Evolutionary conservation across 1,284 basidiomycete genomes (phyloP).

Genomic region (Ceratobasidium sp.): DNA sequence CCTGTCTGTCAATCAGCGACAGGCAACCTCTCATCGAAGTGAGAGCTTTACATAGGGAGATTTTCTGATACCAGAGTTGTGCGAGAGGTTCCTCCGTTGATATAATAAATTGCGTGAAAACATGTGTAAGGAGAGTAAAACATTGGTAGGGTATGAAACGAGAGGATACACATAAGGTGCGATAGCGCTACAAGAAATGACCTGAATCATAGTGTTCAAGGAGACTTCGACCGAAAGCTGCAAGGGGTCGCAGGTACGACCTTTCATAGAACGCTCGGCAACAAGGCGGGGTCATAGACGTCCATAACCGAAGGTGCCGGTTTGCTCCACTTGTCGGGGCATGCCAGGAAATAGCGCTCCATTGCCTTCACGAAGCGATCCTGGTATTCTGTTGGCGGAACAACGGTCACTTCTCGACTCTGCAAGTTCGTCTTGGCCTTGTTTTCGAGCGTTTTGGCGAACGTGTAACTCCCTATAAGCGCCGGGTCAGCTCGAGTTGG

Average conservation of each 20-base stretch:
- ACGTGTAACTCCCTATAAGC: slow-evolving; percentile 71
- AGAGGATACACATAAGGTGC: slow-evolving; percentile 15
- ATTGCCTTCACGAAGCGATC: slow-evolving; percentile 73
- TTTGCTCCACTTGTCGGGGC: slow-evolving; percentile 57
- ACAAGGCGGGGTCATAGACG: slow-evolving; percentile 34
- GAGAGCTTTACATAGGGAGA: too few relatives aligned
- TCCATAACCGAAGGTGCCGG: slow-evolving; percentile 34
- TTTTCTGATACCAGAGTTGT: too few relatives aligned
- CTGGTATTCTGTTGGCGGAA: slow-evolving; percentile 76
- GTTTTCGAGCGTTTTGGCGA: slow-evolving; percentile 80
- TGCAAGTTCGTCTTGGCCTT: slow-evolving; percentile 77
- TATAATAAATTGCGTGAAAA: slow-evolving; percentile 1
- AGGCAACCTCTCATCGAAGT: too few relatives aligned
- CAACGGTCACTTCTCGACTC: slow-evolving; percentile 74
- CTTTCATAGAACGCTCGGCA: slow-evolving; percentile 34
- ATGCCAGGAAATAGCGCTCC: slow-evolving; percentile 75
- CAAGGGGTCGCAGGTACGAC: neutral
- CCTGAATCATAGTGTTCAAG: neutral
- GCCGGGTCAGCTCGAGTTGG: neutral
- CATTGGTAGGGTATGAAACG: neutral
- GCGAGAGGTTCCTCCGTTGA: neutral
- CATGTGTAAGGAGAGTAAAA: neutral
- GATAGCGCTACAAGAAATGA: slow-evolving; percentile 20
- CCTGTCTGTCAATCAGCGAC: too few relatives aligned
- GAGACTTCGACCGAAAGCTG: neutral